Evolutionary conservation across 2,329 filamentous ascomycete species (phyloP).

Genomic region (Emergomyces pasteurianus): DNA sequence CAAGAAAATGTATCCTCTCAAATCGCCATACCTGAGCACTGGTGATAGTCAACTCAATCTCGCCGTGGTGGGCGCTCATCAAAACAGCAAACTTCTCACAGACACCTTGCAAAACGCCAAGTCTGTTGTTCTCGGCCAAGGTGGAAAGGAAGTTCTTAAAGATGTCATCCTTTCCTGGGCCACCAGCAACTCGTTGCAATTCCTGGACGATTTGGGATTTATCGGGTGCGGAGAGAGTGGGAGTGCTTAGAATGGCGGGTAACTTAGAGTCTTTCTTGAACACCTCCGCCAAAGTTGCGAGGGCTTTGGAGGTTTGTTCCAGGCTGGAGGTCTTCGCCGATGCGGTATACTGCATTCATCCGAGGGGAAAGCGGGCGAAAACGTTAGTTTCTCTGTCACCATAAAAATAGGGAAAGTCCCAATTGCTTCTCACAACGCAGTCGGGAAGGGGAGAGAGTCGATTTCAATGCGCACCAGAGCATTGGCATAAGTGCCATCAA

Average conservation of each 20-base stretch:
- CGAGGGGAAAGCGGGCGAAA: neutral
- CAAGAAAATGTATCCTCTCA: neutral
- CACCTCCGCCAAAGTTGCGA: constrained; percentile 57
- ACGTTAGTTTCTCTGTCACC: constrained; percentile 1
- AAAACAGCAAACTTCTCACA: constrained; percentile 76
- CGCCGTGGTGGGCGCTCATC: constrained; percentile 79
- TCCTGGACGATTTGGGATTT: constrained; percentile 79
- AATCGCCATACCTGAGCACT: constrained; percentile 63
- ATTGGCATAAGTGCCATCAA: constrained; percentile 97
- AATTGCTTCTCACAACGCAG: constrained; percentile 4
- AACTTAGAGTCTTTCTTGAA: constrained; percentile 81
- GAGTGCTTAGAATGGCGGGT: constrained; percentile 58
- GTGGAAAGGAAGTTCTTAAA: constrained; percentile 89
- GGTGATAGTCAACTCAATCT: constrained; percentile 86
- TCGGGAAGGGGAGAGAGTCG: constrained; percentile 2
- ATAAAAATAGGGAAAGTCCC: neutral
- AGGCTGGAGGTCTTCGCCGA: constrained; percentile 77
- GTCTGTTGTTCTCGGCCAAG: constrained; percentile 91
- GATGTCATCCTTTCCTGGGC: constrained; percentile 58
- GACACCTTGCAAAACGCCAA: constrained; percentile 69
- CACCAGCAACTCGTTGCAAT: constrained; percentile 70
- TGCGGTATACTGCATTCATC: constrained; percentile 67
- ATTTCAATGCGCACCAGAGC: constrained; percentile 64
- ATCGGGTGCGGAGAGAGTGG: constrained; percentile 65
- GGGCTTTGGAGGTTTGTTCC: constrained; percentile 71